Base-by-base conservation (phyloP, 2,329 filamentous ascomycete genomes). In the Hypoxylon sp. region DNA sequence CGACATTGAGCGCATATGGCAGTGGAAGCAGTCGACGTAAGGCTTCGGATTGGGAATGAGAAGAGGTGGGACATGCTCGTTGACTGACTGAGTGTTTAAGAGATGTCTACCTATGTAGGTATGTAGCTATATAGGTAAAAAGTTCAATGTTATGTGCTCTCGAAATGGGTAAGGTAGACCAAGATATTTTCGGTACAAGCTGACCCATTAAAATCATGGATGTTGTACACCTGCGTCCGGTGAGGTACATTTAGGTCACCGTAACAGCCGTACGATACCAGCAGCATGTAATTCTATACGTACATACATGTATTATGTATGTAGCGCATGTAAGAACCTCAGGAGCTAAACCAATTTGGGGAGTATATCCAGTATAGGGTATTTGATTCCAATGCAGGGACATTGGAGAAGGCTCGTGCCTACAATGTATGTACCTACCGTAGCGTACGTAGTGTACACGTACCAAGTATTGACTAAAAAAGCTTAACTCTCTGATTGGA, bases 1-100 rank as follows among this genome's bases (percentile, higher is more conserved):
- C 81, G 77, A 71, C 84, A 87, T 79, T 80, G 80, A 42, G 79
- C 80, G 72, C 86, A 89, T 71, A 85, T 66, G 64, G 63, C 61
- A 35, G 50, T 10, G 29, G 67, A 59, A 44, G 53, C 55, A 31
- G 59, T 55, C 17, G 71, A 63, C 19, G 58, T 53, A 57, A 67
- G 46, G 51, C 50, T 37, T 63, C 72, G 31, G 31, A 53, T 19
- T 50, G 57, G 52, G 52, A 63, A 42, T 5, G 62, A 66, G 50
- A 68, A 67, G 26, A 74, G 29, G 29, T 39, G 64, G 31, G 73
- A 70, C 74, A 76, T 76, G 19, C 51, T 44, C 26, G 51, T 29
- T 48, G 17, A 19, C 17, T 55, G 9, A 31, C 29, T 31, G 29
- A 31, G 29, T 31, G 29, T 31, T 31, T 9, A 31, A 31, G 29